Evolutionary conservation across 352 stramenopile genomes (phyloP), one percentile per base, ranked within the genome.

Genomic region (Globisporangium carolinianum): DNA sequence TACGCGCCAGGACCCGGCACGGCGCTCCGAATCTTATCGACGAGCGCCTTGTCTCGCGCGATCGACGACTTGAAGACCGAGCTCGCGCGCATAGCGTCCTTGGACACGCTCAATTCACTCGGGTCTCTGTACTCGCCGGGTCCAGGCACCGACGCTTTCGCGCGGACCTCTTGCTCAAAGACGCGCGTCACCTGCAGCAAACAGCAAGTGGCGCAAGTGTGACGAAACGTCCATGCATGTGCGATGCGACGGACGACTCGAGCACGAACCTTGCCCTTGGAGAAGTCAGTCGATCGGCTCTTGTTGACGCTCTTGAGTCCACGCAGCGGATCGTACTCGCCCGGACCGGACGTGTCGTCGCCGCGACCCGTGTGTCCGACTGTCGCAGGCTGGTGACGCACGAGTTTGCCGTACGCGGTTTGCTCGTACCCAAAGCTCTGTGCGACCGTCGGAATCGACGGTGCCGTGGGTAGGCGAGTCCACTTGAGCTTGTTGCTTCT

Each of bases 401-500:
- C 69, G 2, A 92, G 68, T 47, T 90, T 89, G 0, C 83, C 83
- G 59, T 90, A 76, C 4, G 73, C 72, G 8, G 75, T 68, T 66
- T 92, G 74, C 24, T 90, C 83, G 50, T 92, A 90, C 3, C 83
- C 83, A 61, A 87, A 92, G 60, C 83, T 92, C 51, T 92, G 83
- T 5, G 78, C 74, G 0, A 82, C 65, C 3, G 69, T 86, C 0
- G 83, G 83, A 41, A 92, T 92, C 0, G 83, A 92, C 15, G 83
- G 83, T 12, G 80, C 83, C 4, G 79, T 86, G 6, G 83, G 79
- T 0, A 92, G 62, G 9, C 80, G 65, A 32, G 77, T 73, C 83
- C 80, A 92, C 47, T 82, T 79, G 47, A 90, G 73, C 39, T 81
- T 82, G 60, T 58, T 76, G 17, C 54, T 65, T 11, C 69, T 70